phyloP scores from a whole-genome alignment of 177 flowering plant species.

The Telopea speciosissima region DNA sequence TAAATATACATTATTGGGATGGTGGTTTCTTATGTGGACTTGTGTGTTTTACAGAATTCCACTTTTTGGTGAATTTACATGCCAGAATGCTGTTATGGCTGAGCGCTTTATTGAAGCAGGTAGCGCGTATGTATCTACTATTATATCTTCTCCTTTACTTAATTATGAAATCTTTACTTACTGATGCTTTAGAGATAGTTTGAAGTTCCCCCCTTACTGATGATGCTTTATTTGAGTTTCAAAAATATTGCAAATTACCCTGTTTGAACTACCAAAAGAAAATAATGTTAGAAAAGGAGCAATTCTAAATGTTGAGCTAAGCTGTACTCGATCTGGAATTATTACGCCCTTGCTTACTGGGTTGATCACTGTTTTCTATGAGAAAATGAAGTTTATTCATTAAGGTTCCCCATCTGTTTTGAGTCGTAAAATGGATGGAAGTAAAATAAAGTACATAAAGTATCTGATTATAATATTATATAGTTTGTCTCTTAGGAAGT shows the following conservation, averaged over 20 bases:
- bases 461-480: too few species aligned
- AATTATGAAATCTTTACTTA: background rate
- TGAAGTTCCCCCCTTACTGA: too few species aligned
- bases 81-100: constrained; percentile 92
- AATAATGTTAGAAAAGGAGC: background rate
- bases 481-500: too few species aligned
- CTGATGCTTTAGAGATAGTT: background rate
- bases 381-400: background rate
- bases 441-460: too few species aligned
- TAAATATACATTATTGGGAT: too few species aligned
- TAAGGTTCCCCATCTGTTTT: background rate
- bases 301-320: background rate
- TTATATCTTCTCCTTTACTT: constrained; percentile 5
- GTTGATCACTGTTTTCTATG: background rate
- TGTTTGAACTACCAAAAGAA: background rate
- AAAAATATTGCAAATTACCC: background rate
- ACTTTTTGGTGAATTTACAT: constrained; percentile 88
- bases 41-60: constrained; percentile 62
- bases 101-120: constrained; percentile 99
- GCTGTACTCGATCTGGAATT: background rate
- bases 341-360: background rate
- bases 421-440: too few species aligned
- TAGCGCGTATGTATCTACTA: constrained; percentile 93
- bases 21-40: background rate
- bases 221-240: too few species aligned